Percentiles rank a stretch among this genome's conserved stretches.
Evolutionary conservation across 208 protist species (phyloP).

Genomic region (Acanthamoeba quina): DNA sequence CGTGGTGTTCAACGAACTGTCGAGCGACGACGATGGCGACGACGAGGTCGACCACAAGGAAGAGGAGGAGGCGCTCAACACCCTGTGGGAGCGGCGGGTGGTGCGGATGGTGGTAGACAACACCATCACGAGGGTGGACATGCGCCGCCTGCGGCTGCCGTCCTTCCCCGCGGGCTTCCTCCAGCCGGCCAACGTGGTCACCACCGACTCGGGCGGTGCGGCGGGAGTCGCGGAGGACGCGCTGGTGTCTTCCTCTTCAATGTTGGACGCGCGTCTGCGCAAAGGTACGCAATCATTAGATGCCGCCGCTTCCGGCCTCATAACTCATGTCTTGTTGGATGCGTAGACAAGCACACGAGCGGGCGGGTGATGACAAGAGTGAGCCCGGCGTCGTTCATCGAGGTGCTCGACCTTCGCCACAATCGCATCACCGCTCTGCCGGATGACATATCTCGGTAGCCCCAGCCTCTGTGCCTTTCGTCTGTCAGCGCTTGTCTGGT

Average conservation of each 20-base stretch:
- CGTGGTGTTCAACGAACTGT: background rate
- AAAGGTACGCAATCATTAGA: background rate
- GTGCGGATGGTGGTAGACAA: slow-evolving; percentile 38
- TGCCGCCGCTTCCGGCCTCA: background rate
- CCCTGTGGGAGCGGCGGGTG: slow-evolving; percentile 12
- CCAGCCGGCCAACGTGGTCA: background rate
- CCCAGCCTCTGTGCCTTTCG: background rate
- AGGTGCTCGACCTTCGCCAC: slow-evolving; percentile 47
- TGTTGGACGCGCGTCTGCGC: slow-evolving; percentile 32
- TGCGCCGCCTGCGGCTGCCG: slow-evolving; percentile 12
- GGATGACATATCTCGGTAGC: slow-evolving; percentile 3
- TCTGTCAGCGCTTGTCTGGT: background rate
- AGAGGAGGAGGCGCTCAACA: slow-evolving; percentile 3
- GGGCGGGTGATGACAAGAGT: background rate
- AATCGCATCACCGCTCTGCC: slow-evolving; percentile 23
- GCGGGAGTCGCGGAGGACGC: background rate
- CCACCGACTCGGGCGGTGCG: background rate
- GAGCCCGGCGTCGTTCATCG: slow-evolving; percentile 24
- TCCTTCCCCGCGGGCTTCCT: background rate
- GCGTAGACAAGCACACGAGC: background rate
- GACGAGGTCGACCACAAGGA: slow-evolving; percentile 24
- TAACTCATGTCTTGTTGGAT: background rate
- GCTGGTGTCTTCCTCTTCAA: background rate
- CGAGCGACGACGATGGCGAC: slow-evolving; percentile 29
- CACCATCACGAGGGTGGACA: background rate